These are phyloP conservation scores for Aphanocladium album DNA, from an alignment of 2,329 filamentous ascomycete species.

Conservation along the genomic window DNA sequence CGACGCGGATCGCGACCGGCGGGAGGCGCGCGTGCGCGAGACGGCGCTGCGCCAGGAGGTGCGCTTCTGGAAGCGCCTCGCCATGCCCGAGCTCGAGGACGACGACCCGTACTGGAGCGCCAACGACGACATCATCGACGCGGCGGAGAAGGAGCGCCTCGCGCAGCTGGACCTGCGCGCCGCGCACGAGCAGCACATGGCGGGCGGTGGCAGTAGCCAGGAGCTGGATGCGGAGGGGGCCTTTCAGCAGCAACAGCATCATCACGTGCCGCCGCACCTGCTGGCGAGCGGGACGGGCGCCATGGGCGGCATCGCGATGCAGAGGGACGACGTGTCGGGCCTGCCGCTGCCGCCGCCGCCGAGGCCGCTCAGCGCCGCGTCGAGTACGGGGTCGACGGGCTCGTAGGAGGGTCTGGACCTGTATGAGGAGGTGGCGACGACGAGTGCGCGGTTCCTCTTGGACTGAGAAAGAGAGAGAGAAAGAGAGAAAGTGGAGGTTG, in stretches of 20 bases:
- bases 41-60: constrained; percentile 52
- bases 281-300: constrained; percentile 16
- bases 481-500: not conserved
- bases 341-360: constrained; percentile 27
- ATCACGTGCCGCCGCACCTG: constrained; percentile 19
- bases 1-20: constrained; percentile 50
- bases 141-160: constrained; percentile 53
- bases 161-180: constrained; percentile 44
- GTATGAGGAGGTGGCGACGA: not conserved
- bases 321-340: constrained; percentile 29
- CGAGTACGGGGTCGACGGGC: constrained; percentile 39
- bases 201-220: constrained; percentile 22
- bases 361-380: constrained; percentile 34
- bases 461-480: not conserved
- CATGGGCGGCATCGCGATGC: constrained; percentile 35
- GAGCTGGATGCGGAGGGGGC: constrained; percentile 29
- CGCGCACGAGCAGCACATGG: constrained; percentile 32
- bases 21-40: constrained; percentile 49
- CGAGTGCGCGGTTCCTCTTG: constrained; percentile 24
- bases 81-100: constrained; percentile 55
- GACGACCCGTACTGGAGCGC: constrained; percentile 59
- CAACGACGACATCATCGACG: constrained; percentile 60
- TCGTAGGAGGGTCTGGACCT: constrained; percentile 21
- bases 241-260: too few relatives aligned
- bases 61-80: constrained; percentile 62